Percentiles rank a stretch among this genome's conserved stretches.
Evolutionary conservation across 1,284 basidiomycete genomes (phyloP).

Genomic region (Cutaneotrichosporon spelunceum): DNA sequence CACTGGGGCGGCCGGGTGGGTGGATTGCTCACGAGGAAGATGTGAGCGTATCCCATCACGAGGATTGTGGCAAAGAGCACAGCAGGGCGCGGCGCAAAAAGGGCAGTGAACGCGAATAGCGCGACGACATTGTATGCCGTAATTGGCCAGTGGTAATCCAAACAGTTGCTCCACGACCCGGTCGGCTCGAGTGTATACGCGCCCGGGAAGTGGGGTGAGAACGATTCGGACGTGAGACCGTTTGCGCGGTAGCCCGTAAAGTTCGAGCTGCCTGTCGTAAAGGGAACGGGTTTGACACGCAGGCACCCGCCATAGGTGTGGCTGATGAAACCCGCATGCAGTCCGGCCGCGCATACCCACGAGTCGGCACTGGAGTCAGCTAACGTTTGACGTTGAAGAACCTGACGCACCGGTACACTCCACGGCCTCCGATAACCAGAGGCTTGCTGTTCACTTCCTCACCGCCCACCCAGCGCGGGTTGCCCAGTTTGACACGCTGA

Average conservation of each 20-base stretch:
- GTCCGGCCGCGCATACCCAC: conserved; percentile 45
- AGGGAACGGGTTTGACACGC: conserved; percentile 28
- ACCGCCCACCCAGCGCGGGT: conserved; percentile 42
- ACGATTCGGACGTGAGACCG: conserved; percentile 30
- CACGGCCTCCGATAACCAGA: conserved; percentile 36
- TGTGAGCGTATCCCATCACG: conserved; percentile 40
- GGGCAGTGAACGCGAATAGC: conserved; percentile 34
- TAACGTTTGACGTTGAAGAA: no score
- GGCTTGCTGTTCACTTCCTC: conserved; percentile 33
- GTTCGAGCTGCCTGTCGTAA: conserved; percentile 19
- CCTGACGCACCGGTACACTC: conserved; percentile 36
- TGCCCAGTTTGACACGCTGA: conserved; percentile 34
- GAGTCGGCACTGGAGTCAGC: conserved; percentile 41
- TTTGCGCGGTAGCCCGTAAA: conserved; percentile 24
- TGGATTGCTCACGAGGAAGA: conserved; percentile 36
- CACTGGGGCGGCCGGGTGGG: conserved; percentile 36
- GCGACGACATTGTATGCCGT: conserved; percentile 38
- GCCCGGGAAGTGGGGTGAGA: conserved; percentile 36
- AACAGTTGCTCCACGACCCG: conserved; percentile 20
- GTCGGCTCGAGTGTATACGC: conserved; percentile 29
- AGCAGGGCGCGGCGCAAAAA: conserved; percentile 33
- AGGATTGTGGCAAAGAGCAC: conserved; percentile 34
- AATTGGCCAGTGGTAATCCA: conserved; percentile 42
- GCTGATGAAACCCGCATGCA: conserved; percentile 36
- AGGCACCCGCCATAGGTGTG: conserved; percentile 40